Evolutionary conservation across 768 basidiomycete genomes (phyloP).

Genomic region (Russula compacta): DNA sequence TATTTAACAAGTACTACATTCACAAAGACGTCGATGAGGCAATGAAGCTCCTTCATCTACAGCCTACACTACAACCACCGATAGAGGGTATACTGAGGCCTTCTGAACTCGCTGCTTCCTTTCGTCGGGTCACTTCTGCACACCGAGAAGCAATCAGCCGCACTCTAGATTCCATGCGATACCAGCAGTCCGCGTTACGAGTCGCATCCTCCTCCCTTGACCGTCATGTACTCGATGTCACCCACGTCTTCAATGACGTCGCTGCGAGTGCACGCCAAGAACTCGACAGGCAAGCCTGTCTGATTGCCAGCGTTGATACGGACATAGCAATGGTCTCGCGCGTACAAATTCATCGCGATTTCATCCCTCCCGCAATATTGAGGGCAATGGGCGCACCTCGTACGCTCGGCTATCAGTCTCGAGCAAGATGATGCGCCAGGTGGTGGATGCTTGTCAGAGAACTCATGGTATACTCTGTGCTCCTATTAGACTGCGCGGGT

Average conservation of each 20-base stretch:
- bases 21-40: slow-evolving; percentile 61
- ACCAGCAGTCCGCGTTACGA: slow-evolving; percentile 59
- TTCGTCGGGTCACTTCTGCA: slow-evolving; percentile 49
- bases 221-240: slow-evolving; percentile 56
- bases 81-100: slow-evolving; percentile 65
- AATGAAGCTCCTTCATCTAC: slow-evolving; percentile 49
- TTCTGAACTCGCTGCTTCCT: slow-evolving; percentile 56
- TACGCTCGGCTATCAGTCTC: slow-evolving; percentile 75
- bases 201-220: slow-evolving; percentile 67
- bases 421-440: slow-evolving; percentile 66
- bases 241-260: slow-evolving; percentile 62
- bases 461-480: slow-evolving; percentile 50
- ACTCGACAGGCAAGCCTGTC: slow-evolving; percentile 56
- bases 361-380: slow-evolving; percentile 55
- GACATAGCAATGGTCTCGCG: slow-evolving; percentile 63
- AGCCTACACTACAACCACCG: slow-evolving; percentile 55
- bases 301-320: slow-evolving; percentile 56
- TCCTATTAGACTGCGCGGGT: neutral
- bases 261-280: slow-evolving; percentile 47
- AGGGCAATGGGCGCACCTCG: slow-evolving; percentile 63
- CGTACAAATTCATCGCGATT: slow-evolving; percentile 58
- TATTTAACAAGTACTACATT: slow-evolving; percentile 76
- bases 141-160: slow-evolving; percentile 57
- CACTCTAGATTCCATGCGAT: slow-evolving; percentile 42
- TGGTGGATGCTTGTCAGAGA: slow-evolving; percentile 60